Base-by-base conservation (phyloP, 1,139 yeast species). In the Hyphopichia burtonii region DNA sequence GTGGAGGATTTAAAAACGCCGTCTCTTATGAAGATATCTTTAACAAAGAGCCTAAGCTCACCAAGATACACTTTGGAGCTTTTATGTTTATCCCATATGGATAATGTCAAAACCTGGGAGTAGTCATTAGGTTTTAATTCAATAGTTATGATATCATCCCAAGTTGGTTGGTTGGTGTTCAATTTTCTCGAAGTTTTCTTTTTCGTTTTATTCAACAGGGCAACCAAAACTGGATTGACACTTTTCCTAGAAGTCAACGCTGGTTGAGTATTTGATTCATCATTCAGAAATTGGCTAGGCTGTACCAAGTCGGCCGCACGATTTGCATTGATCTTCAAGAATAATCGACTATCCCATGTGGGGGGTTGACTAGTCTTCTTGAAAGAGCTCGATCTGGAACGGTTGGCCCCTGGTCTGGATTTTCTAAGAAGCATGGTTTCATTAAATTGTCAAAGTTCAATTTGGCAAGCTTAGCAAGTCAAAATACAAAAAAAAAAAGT, bases 1-100 rank as follows among this genome's bases (percentile, higher is more conserved):
- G 68, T 60, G 38, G 48, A 53, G 39, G 51, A 47, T 12, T 25
- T 39, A 42, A 58, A 60, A 27, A 43, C 43, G 9, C 47, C 59
- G 31, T 45, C 54, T 37, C 44, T 33, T 23, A 52, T 47, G 47
- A 80, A 75, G 3, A 79, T 47, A 19, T 76, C 79, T 4, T 59
- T 48, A 5, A 80, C 49, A n/a, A 68, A 63, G 14, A 82, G 48
- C 31, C 82, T 57, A 20, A 76, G 59, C 49, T 82, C 87, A 1
- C 88, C 88, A 41, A 82, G 58, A 53, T 81, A 82, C 41, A 67
- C 71, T 51, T 66, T 68, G 48, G 64, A 61, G n/a, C 75, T 54
- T 42, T 65, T 61, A 46, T 72, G 77, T 41, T 68, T 70, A 49
- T 75, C 80, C 76, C 78, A 74, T 0, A 76, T 68, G 2, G 71